phyloP scores from a whole-genome alignment of 495 filamentous ascomycete species.

The Cryomyces minteri region DNA sequence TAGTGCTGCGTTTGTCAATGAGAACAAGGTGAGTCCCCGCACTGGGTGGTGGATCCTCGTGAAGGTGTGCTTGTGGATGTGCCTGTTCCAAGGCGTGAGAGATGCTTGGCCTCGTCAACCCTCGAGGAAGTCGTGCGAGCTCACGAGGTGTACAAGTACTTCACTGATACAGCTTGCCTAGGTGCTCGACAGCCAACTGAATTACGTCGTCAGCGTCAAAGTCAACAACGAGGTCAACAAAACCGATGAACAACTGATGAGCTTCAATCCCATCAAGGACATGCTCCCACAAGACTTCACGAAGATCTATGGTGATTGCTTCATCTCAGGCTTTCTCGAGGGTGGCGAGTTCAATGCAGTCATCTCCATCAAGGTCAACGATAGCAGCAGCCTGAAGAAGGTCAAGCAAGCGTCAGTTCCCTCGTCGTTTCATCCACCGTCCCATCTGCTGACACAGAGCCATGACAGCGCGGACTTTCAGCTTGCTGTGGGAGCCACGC shows the following conservation, averaged over 20 bases:
- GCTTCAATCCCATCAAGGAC: constrained; percentile 15
- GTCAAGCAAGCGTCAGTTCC: constrained; percentile 14
- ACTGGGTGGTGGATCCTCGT: too few species aligned
- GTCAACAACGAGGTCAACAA: constrained; percentile 17
- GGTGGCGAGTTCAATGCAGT: constrained; percentile 21
- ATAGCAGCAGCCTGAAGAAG: constrained; percentile 14
- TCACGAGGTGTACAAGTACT: too few species aligned
- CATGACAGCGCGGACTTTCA: too few species aligned
- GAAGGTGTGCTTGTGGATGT: too few species aligned
- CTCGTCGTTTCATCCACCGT: constrained; percentile 15
- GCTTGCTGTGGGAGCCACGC: too few species aligned
- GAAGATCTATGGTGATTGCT: constrained; percentile 20
- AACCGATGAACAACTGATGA: constrained; percentile 9
- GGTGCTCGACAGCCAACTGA: constrained; percentile 20
- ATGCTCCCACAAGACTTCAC: constrained; percentile 14
- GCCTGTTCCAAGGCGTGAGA: too few species aligned
- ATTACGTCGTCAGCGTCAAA: constrained; percentile 21
- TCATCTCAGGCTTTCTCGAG: constrained; percentile 20
- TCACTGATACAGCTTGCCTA: background rate
- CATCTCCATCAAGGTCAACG: constrained; percentile 16
- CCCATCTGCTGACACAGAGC: constrained; percentile 2
- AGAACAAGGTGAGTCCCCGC: too few species aligned
- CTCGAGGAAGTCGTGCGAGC: too few species aligned
- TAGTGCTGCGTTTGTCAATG: too few species aligned
- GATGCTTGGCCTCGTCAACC: too few species aligned